phyloP scores from a whole-genome alignment of 2,329 filamentous ascomycete species.

The Botrytis medusae region DNA sequence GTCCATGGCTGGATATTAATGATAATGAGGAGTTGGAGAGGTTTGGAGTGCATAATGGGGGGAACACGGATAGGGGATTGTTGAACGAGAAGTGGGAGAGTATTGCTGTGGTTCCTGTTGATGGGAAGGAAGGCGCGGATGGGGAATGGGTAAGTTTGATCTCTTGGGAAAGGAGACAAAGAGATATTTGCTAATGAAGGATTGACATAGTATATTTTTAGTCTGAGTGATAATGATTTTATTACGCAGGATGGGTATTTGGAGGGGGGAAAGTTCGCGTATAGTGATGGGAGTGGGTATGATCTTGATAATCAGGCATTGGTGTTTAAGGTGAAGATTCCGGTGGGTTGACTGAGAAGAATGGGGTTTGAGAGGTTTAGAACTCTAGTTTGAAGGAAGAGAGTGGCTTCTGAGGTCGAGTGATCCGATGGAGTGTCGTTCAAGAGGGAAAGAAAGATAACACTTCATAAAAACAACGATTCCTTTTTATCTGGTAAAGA shows the following conservation, averaged over 20 bases:
- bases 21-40: conserved; percentile 61
- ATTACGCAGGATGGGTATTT: conserved; percentile 66
- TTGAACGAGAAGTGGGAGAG: conserved; percentile 80
- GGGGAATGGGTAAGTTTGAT: conserved; percentile 51
- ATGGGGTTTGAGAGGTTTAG: background rate
- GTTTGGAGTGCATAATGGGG: conserved; percentile 70
- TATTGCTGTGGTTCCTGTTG: conserved; percentile 60
- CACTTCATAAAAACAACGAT: background rate
- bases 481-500: background rate
- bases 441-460: too few relatives aligned
- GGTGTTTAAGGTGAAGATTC: conserved; percentile 48
- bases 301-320: conserved; percentile 59
- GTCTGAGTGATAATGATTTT: conserved; percentile 72
- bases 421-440: background rate
- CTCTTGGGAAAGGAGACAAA: too few relatives aligned
- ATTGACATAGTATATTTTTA: conserved; percentile 54
- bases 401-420: background rate
- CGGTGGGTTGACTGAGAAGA: conserved; percentile 3
- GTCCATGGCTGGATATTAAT: conserved; percentile 68
- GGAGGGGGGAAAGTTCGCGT: conserved; percentile 54
- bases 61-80: conserved; percentile 54
- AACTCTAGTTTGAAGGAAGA: background rate
- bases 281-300: conserved; percentile 55
- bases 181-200: background rate
- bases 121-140: conserved; percentile 46